Percentiles rank a stretch among this genome's conserved stretches.
phyloP scores from a whole-genome alignment of 2,329 filamentous ascomycete species.

The Bipolaris zeicola region DNA sequence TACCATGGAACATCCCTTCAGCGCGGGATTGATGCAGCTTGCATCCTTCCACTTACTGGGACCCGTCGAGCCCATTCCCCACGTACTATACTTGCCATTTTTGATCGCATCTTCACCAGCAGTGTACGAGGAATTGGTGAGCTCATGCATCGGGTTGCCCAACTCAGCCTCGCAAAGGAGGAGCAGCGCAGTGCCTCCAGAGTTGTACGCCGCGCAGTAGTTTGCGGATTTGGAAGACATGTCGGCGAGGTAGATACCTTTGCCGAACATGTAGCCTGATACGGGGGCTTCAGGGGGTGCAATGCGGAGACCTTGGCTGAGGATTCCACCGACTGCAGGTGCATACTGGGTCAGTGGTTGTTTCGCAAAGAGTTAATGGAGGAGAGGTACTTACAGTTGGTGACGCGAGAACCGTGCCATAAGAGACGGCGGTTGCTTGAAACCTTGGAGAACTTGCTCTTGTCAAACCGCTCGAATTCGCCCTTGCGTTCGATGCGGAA shows the following conservation, averaged over 20 bases:
- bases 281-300: conserved; percentile 83
- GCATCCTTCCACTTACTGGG: conserved; percentile 80
- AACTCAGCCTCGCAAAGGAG: conserved; percentile 86
- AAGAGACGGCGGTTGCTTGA: conserved; percentile 74
- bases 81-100: conserved; percentile 68
- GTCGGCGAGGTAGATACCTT: conserved; percentile 87
- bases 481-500: conserved; percentile 81
- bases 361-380: neutral
- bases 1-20: conserved; percentile 74
- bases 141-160: conserved; percentile 72
- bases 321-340: conserved; percentile 72
- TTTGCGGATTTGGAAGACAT: conserved; percentile 79
- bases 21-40: conserved; percentile 63
- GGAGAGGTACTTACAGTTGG: conserved; percentile 62
- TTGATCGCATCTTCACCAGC: conserved; percentile 68
- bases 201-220: conserved; percentile 70
- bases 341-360: neutral
- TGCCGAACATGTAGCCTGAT: conserved; percentile 85
- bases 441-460: conserved; percentile 58
- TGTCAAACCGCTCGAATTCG: conserved; percentile 71
- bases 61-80: conserved; percentile 68
- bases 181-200: conserved; percentile 73
- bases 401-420: conserved; percentile 85
- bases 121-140: conserved; percentile 62
- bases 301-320: conserved; percentile 86